Base-by-base conservation (phyloP, 2,329 filamentous ascomycete species). In the Scorias spongiosa region DNA sequence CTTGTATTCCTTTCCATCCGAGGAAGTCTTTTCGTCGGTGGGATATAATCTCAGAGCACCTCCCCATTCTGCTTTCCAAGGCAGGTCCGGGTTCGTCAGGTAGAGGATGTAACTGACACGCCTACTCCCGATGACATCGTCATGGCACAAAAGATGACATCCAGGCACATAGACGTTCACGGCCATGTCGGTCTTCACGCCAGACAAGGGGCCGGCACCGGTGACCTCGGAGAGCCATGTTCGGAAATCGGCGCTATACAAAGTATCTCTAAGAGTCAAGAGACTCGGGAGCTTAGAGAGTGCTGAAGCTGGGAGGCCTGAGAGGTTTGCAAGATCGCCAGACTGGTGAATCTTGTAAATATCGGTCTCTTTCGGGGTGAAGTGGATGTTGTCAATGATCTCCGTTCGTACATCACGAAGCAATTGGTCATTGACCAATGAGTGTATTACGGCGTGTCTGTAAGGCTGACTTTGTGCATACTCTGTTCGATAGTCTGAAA, bases 321-420 rank as follows among this genome's bases (percentile, higher is more conserved):
- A 89, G 46, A 98, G 78, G 65, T 98, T 98, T 40, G 91, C 91
- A 29, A 98, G 75, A 62, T 98, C 91, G 51, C 91, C 91, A 4
- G 89, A 96, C 69, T 98, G 91, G 72, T 95, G 88, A 59, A 98
- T 96, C 66, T 93, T 94, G 75, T 98, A 98, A 56, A 98, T 98
- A 63, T 98, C 91, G 40, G 91, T 98, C 66, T 98, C 91, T 65
- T 98, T 98, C 55, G 88, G 88, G 10, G 91, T 95, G 68, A 98
- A 98, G 53, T 84, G 80, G 53, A 98, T 84, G 59, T 94, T 88
- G 53, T 82, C 74, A 63, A 81, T 81, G 63, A 96, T 89, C 67
- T 98, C 91, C 57, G 75, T 68, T 59, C 91, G 87, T 47, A 98
- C 91, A 44, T 76, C 72, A 57, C 88, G 88, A 40, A 98, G 76